A percentile compares a stretch with the other conserved stretches of the same genome.
Conservation (phyloP, 2,329 filamentous ascomycete species). For the Colletotrichum chrysophilum region DNA sequence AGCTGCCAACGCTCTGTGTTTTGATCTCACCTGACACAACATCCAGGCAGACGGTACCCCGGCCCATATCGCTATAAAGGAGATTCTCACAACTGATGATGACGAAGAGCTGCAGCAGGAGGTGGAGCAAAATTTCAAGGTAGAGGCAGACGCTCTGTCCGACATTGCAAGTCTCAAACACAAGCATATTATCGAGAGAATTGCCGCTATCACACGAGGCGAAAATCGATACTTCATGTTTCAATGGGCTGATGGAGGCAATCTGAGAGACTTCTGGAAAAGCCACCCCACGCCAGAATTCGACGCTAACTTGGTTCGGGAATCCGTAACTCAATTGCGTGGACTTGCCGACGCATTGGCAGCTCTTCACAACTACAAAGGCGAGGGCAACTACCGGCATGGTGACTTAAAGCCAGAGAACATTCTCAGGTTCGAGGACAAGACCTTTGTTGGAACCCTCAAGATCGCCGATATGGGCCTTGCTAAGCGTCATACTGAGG, state of each 20-base stretch:
- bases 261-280: not conserved
- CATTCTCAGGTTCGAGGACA: not conserved
- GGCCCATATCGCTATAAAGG: too few species aligned
- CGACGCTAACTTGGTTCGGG: not conserved
- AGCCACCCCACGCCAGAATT: too few species aligned
- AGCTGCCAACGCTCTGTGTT: not conserved
- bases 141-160: not conserved
- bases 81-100: too few species aligned
- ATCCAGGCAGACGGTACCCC: too few species aligned
- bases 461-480: constrained; percentile 6
- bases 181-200: not conserved
- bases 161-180: not conserved
- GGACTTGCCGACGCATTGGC: not conserved
- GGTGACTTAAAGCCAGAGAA: constrained; percentile 14
- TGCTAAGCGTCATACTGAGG: not conserved
- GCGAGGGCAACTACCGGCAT: not conserved
- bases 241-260: constrained; percentile 6
- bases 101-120: too few species aligned
- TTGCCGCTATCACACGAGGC: not conserved
- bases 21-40: too few species aligned
- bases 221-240: not conserved
- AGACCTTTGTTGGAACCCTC: not conserved
- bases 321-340: not conserved
- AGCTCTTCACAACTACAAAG: too few species aligned
- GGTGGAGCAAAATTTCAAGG: accelerated